A percentile compares a stretch with the other conserved stretches of the same genome.
phyloP scores from a whole-genome alignment of 2,329 filamentous ascomycete genomes.

The Fusarium brachygibbosum region DNA sequence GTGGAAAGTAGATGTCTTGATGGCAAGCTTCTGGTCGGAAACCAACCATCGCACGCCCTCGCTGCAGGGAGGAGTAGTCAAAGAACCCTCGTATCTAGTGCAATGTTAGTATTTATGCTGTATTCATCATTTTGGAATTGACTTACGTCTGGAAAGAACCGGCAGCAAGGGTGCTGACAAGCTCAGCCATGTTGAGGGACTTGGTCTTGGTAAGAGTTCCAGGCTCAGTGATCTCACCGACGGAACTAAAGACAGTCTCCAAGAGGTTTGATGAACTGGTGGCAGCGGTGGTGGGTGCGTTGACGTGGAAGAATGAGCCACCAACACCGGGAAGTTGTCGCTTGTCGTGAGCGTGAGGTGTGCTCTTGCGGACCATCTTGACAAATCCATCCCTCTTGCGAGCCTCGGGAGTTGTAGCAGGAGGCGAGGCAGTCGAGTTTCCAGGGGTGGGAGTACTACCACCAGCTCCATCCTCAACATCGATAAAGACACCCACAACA shows the following conservation, averaged over 20 bases:
- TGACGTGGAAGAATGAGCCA: conserved; percentile 22
- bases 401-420: background rate
- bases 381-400: conserved; percentile 11
- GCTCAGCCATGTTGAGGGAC: conserved; percentile 58
- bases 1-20: conserved; percentile 55
- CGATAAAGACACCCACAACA: conserved; percentile 50
- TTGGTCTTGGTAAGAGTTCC: conserved; percentile 57
- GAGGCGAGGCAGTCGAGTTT: conserved; percentile 7
- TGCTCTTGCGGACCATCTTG: conserved; percentile 21
- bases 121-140: background rate
- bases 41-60: conserved; percentile 70
- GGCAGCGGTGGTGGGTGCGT: conserved; percentile 10
- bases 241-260: conserved; percentile 53
- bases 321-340: conserved; percentile 27
- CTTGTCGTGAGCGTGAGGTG: conserved; percentile 1
- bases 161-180: conserved; percentile 52
- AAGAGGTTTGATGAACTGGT: conserved; percentile 49
- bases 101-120: background rate
- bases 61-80: conserved; percentile 73
- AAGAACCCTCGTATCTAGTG: conserved; percentile 65
- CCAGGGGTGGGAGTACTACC: conserved; percentile 3
- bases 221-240: conserved; percentile 53
- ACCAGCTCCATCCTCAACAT: conserved; percentile 38
- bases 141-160: conserved; percentile 52
- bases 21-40: conserved; percentile 60